A percentile compares a stretch with the other conserved stretches of the same genome.
Conservation (phyloP, 805 yeast genomes). For the Clavispora asparagi region DNA sequence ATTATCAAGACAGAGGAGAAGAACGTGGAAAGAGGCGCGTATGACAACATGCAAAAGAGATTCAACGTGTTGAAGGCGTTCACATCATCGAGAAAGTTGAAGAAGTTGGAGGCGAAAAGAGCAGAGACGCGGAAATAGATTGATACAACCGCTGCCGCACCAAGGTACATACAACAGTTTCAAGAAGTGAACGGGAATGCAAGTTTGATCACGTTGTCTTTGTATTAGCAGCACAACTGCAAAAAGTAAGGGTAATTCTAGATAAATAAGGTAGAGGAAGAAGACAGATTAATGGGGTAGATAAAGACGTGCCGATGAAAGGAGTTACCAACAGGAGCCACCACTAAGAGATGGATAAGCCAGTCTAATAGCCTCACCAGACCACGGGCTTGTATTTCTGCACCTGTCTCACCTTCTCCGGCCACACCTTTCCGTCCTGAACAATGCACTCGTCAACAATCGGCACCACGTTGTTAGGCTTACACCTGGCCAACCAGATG, state of each 20-base stretch:
- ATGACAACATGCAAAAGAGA: conserved; percentile 49
- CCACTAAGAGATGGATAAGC: too few relatives aligned
- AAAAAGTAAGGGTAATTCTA: not conserved
- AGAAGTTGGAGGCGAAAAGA: not conserved
- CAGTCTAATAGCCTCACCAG: conserved; percentile 36
- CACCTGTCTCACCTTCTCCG: conserved; percentile 57
- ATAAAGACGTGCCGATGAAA: too few relatives aligned
- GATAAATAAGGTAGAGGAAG: too few relatives aligned
- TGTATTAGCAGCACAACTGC: not conserved
- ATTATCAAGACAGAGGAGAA: conserved; percentile 33
- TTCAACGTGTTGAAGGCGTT: conserved; percentile 40
- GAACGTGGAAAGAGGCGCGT: conserved; percentile 33
- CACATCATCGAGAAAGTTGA: not conserved
- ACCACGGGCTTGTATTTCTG: conserved; percentile 49
- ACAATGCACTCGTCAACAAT: conserved; percentile 73
- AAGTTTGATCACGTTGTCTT: too few relatives aligned
- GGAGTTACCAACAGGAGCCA: too few relatives aligned
- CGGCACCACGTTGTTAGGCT: conserved; percentile 69
- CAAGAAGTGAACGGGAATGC: too few relatives aligned
- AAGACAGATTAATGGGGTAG: too few relatives aligned
- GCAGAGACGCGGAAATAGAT: not conserved
- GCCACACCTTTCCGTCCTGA: conserved; percentile 65
- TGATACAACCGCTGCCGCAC: not conserved
- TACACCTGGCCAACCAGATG: conserved; percentile 84
- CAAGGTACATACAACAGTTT: too few relatives aligned